phyloP scores from a whole-genome alignment of 1,139 yeast genomes.

The Candida dubliniensis region DNA sequence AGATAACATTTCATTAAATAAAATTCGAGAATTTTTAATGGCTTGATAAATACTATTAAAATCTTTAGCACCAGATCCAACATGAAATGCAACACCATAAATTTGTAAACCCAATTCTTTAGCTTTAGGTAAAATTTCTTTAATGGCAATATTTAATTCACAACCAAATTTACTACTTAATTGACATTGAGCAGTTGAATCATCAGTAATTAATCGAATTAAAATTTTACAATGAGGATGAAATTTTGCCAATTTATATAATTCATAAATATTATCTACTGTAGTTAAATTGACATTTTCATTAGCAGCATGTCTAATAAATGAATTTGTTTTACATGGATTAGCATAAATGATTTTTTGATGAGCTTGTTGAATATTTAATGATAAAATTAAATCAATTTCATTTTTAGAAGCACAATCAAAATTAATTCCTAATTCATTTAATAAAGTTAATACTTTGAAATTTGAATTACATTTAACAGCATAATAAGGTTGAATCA shows the following conservation, averaged over 20 bases:
- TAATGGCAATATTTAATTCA: constrained; percentile 51
- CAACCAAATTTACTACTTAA: constrained; percentile 92
- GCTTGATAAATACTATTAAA: constrained; percentile 69
- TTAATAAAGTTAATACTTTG: constrained; percentile 57
- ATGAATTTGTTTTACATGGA: constrained; percentile 87
- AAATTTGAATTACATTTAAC: constrained; percentile 88
- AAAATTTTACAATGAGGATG: constrained; percentile 73
- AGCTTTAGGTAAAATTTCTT: constrained; percentile 61
- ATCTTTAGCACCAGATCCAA: constrained; percentile 92
- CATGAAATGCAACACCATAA: constrained; percentile 91
- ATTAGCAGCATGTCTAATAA: constrained; percentile 66
- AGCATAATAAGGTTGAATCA: constrained; percentile 83
- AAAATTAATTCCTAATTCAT: constrained; percentile 68
- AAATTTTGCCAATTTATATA: constrained; percentile 64
- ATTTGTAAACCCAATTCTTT: constrained; percentile 60
- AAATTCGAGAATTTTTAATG: constrained; percentile 62
- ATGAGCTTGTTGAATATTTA: constrained; percentile 55
- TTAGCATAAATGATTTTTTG: constrained; percentile 83
- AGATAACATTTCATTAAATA: constrained; percentile 62
- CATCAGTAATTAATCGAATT: constrained; percentile 87
- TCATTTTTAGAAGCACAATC: constrained; percentile 94
- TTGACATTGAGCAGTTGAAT: constrained; percentile 82
- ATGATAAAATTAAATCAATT: constrained; percentile 61
- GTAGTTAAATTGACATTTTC: constrained; percentile 70
- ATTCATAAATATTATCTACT: constrained; percentile 85